Evolutionary conservation across 2,329 filamentous ascomycete species (phyloP), one percentile per base, ranked within the genome.

Genomic region (Sarocladiaceae sp.): DNA sequence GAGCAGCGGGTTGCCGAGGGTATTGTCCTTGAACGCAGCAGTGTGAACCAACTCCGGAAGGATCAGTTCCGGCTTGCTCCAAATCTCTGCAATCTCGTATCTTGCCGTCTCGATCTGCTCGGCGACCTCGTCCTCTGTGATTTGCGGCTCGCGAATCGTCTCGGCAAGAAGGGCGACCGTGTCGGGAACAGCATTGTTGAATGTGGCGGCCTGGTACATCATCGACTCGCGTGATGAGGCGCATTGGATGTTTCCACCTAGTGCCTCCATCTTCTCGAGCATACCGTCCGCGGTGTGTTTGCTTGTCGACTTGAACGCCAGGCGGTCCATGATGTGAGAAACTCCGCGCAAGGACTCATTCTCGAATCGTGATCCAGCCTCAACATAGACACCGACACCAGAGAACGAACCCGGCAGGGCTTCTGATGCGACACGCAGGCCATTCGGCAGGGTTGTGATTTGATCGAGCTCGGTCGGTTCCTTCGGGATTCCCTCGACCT

Each of bases 191-290:
- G 90, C 87, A 23, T 86, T 87, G 75, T 99, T 99, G 81, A 99
- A 99, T 26, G 92, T 97, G 23, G 94, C 94, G 1, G 91, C 90
- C 71, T 99, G 94, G 75, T 99, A 99, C 94, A 99, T 99, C 72
- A 99, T 82, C 53, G 90, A 90, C 71, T 99, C 94, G 58, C 94
- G 81, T 2, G 91, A 96, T 1, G 92, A 97, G 11, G 93, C 92
- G 72, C 94, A 99, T 72, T 97, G 92, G 54, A 99, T 93, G 67
- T 97, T 97, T 28, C 94, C 94, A 31, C 94, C 94, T 3, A 99
- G 76, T 0, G 85, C 86, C 71, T 97, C 94, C 29, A 97, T 80
- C 29, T 85, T 78, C 69, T 96, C 90, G 18, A 96, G 76, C 84
- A 97, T 94, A 60, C 91, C 78, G 69, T 97, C 92, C 52, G 85